Percentiles rank a stretch among this genome's conserved stretches.
phyloP scores from a whole-genome alignment of 257 asterid genomes.

The Anisodus acutangulus region DNA sequence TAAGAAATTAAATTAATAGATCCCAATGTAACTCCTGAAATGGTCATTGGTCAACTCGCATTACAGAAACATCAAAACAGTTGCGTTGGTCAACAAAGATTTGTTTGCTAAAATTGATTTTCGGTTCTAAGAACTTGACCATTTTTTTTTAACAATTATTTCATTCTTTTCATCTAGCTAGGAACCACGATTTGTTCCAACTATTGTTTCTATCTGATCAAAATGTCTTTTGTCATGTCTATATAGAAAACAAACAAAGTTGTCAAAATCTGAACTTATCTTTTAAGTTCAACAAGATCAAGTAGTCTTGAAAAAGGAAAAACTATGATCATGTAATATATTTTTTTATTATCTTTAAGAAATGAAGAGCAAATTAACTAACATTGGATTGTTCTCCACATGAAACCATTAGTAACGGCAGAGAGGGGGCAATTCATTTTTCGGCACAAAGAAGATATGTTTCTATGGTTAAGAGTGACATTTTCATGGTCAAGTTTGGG shows the following conservation, averaged over 20 bases:
- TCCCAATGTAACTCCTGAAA: not conserved
- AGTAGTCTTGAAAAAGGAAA: not conserved
- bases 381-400: not conserved
- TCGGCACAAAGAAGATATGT: not conserved
- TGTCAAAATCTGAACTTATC: not conserved
- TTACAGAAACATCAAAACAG: not conserved
- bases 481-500: constrained; percentile 5
- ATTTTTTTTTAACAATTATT: not conserved
- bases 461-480: constrained; percentile 5
- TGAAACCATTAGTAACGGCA: not conserved
- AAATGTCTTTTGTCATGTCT: not conserved
- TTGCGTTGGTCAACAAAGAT: not conserved
- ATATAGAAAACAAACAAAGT: not conserved
- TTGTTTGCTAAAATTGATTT: not conserved
- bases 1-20: not conserved
- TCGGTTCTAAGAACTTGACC: not conserved
- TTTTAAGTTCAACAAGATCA: not conserved
- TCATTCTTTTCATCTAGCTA: not conserved
- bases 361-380: not conserved
- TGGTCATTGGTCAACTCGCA: not conserved
- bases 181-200: not conserved
- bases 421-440: not conserved
- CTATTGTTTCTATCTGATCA: not conserved
- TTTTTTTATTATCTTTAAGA: not conserved
- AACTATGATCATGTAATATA: not conserved